These are phyloP conservation scores for Yamadazyma scolyti DNA, from an alignment of 805 yeast species.

Conservation along the genomic window DNA sequence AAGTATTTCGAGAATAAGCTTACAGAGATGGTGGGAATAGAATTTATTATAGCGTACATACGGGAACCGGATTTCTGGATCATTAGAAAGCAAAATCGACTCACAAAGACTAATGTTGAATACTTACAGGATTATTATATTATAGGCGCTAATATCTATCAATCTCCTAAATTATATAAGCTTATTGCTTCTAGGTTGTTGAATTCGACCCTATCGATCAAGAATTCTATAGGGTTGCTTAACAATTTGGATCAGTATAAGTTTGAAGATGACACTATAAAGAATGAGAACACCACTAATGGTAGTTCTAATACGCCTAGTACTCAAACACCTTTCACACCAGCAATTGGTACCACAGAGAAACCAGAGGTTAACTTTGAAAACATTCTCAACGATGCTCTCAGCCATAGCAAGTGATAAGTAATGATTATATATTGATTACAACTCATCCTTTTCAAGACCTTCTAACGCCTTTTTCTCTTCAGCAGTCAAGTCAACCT, in stretches of 20 bases:
- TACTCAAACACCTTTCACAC: conserved; percentile 7
- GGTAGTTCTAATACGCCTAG: conserved; percentile 1
- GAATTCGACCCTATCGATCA: conserved; percentile 32
- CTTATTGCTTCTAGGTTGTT: conserved; percentile 66
- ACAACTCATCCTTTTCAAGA: conserved; percentile 12
- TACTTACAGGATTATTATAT: conserved; percentile 78
- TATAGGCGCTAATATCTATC: conserved; percentile 88
- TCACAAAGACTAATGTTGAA: conserved; percentile 36
- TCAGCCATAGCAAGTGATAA: conserved; percentile 1
- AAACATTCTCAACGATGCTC: conserved; percentile 6
- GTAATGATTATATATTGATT: neutral
- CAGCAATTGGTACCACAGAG: conserved; percentile 2
- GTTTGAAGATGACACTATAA: conserved; percentile 5
- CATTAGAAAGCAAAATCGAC: conserved; percentile 73
- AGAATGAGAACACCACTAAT: neutral
- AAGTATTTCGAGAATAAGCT: conserved; percentile 53
- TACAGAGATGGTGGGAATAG: conserved; percentile 77
- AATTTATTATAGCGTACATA: conserved; percentile 69
- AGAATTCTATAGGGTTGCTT: conserved; percentile 29
- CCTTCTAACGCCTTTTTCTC: conserved; percentile 14
- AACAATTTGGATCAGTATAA: conserved; percentile 23
- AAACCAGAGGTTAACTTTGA: conserved; percentile 5
- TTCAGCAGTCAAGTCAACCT: conserved; percentile 40
- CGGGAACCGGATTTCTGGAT: conserved; percentile 94
- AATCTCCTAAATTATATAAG: conserved; percentile 76